Conservation (phyloP, 1,139 yeast species). For the Kurtzmaniella natalensis region DNA sequence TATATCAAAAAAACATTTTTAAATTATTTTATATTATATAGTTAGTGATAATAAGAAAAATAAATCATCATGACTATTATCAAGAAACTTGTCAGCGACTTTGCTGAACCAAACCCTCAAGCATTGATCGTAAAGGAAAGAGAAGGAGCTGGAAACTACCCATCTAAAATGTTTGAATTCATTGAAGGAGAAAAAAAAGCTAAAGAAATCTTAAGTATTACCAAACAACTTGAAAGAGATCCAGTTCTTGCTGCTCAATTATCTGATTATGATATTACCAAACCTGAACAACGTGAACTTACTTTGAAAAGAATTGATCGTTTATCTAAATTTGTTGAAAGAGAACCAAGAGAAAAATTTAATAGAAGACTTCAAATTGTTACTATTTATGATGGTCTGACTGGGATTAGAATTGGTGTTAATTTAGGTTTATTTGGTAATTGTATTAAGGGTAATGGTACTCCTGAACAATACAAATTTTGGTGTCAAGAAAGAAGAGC, state of each 20-base stretch:
- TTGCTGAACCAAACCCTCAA: conserved; percentile 27
- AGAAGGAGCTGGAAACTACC: conserved; percentile 20
- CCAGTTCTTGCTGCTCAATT: conserved; percentile 47
- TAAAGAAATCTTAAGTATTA: conserved; percentile 39
- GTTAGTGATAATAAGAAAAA: too few species aligned
- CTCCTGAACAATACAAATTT: conserved; percentile 23
- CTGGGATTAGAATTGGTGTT: conserved; percentile 26
- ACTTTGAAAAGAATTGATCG: conserved; percentile 42
- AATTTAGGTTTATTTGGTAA: conserved; percentile 28
- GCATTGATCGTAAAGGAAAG: conserved; percentile 27
- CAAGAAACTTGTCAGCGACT: conserved; percentile 2
- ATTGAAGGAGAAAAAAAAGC: conserved; percentile 52
- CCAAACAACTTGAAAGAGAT: conserved; percentile 48
- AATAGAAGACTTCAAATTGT: conserved; percentile 22
- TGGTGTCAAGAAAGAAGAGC: conserved; percentile 61
- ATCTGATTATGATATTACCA: conserved; percentile 50
- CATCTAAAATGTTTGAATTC: conserved; percentile 35
- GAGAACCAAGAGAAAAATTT: conserved; percentile 22
- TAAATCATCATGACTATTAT: neutral
- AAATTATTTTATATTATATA: too few species aligned
- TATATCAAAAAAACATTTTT: too few species aligned
- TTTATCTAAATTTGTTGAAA: conserved; percentile 24
- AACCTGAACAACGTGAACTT: conserved; percentile 45
- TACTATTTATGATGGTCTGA: conserved; percentile 27
- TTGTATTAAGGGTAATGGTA: conserved; percentile 29